These are phyloP conservation scores for Lycium ferocissimum DNA, from an alignment of 257 asterid species.

Conservation along the genomic window DNA sequence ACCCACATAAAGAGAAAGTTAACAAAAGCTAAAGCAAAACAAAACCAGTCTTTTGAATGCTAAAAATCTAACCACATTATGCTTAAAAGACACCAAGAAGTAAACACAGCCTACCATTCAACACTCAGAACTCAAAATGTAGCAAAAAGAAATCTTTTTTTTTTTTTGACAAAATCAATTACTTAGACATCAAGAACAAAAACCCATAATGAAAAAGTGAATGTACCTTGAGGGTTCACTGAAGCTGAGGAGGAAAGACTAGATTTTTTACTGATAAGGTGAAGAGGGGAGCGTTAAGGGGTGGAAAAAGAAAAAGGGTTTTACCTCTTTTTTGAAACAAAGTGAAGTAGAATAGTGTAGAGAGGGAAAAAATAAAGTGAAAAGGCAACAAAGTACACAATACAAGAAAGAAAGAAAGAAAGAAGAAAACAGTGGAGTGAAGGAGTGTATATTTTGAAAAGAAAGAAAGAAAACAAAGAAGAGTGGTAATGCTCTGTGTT, in stretches of 20 bases:
- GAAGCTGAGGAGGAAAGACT: conserved; percentile 25
- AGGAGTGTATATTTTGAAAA: not conserved
- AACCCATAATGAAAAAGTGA: conserved; percentile 30
- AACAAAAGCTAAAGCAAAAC: not conserved
- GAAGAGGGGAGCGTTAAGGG: not conserved
- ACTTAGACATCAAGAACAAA: conserved; percentile 39
- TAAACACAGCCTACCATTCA: conserved; percentile 18
- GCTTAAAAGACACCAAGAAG: not conserved
- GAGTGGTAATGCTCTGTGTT: conserved; percentile 15
- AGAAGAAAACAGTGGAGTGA: not conserved
- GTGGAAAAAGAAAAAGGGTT: conserved; percentile 19
- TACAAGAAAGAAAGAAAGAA: not conserved
- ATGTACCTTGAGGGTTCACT: conserved; percentile 58
- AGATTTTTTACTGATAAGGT: conserved; percentile 44
- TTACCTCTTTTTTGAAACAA: conserved; percentile 36
- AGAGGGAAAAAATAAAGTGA: conserved; percentile 21
- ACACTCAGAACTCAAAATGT: not conserved
- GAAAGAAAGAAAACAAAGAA: not conserved
- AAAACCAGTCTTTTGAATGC: conserved; percentile 3
- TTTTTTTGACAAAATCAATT: conserved; percentile 30
- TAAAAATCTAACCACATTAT: conserved; percentile 13
- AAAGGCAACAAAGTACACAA: conserved; percentile 24
- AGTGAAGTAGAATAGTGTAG: conserved; percentile 6
- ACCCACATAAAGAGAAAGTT: conserved; percentile 19
- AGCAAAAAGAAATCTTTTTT: not conserved